phyloP scores from a whole-genome alignment of 441 rosid species.

The Capsella rubella region DNA sequence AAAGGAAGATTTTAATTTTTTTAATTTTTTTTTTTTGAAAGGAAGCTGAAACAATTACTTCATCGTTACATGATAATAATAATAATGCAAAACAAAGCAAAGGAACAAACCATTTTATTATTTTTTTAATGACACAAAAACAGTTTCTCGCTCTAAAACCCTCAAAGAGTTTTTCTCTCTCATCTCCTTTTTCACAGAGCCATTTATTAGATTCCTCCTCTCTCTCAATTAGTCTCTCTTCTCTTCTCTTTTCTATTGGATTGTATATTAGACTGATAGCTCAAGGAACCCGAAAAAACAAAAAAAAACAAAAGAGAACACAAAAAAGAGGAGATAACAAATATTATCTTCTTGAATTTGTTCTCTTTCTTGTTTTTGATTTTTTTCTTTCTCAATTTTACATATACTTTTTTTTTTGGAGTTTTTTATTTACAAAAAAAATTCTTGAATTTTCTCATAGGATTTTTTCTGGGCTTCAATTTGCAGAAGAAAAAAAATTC shows the following conservation, averaged over 20 bases:
- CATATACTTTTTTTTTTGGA: conserved; percentile 2
- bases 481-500: conserved; percentile 39
- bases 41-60: conserved; percentile 53
- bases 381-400: conserved; percentile 15
- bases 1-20: background rate
- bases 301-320: background rate
- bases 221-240: conserved; percentile 50
- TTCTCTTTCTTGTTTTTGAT: conserved; percentile 19
- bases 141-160: conserved; percentile 43
- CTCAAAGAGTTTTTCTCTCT: conserved; percentile 40
- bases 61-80: conserved; percentile 30
- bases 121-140: conserved; percentile 27
- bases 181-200: conserved; percentile 48
- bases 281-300: conserved; percentile 47
- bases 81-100: conserved; percentile 20
- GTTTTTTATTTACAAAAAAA: background rate
- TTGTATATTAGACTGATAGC: conserved; percentile 72
- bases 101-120: conserved; percentile 2
- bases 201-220: conserved; percentile 74
- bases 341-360: conserved; percentile 13
- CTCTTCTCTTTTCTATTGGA: conserved; percentile 66
- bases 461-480: conserved; percentile 45
- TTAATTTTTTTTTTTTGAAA: background rate
- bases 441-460: background rate
- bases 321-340: background rate